Base-by-base conservation (phyloP, 305 asterid species). In the Rubia peregrina region DNA sequence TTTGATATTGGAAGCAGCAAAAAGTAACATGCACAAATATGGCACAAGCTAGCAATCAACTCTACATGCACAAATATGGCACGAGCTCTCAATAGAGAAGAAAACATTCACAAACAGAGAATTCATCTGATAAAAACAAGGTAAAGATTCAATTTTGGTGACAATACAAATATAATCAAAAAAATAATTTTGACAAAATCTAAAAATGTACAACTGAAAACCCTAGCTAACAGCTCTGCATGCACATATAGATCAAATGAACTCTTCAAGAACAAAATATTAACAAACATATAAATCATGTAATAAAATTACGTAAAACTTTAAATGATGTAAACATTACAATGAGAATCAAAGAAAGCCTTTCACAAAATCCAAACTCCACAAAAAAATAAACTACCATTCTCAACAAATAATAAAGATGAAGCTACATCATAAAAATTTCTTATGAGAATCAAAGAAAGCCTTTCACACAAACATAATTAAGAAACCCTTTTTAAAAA, bases 321-420 rank as follows among this genome's bases (percentile, higher is more conserved):
- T 30, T 3, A 30, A 30, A 30, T 3, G 33, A 30, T 30, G 33
- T 1, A 30, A 30, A 30, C 33, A 41, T 6, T 41, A 41, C 44
- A 88, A 91, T 6, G 96, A 95, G 43, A 91, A 92, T 51, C 22
- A 9, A 71, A 87, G 70, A 87, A 92, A 30, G 33, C 33, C 33
- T 30, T 30, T 30, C 33, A 30, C 33, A 30, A 30, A 30, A 46
- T 85, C 81, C 8, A 49, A 51, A 46, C 2, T 12, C 53, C 53
- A 12, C 36, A 21, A 56, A 8, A 16, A 5, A 65, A 59, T 4
- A 41, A 13, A 16, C 53, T 17, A 33, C 30, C 43, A 16, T 41
- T 16, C 26, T 17, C 57, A 26, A 42, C 11, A 16, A 17, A 6
- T 30, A 30, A 30, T 30, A 30, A 30, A 30, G 33, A 30, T 30